Conservation (phyloP, 345 rosid species). For the Bruguiera gymnorhiza region DNA sequence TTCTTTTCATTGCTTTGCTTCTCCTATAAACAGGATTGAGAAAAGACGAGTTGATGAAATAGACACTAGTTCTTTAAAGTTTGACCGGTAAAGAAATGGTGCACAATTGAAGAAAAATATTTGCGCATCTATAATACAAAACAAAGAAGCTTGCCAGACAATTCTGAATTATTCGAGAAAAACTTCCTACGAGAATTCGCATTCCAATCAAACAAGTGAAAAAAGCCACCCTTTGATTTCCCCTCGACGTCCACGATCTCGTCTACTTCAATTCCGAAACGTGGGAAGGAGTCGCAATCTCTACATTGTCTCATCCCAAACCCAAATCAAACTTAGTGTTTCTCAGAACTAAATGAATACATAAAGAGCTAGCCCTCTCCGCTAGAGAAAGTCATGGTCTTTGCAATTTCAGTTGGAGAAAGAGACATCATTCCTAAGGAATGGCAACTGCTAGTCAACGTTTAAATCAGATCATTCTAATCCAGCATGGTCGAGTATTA, state of each 20-base stretch:
- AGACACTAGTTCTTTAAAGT: background rate
- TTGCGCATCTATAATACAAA: background rate
- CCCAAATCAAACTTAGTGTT: background rate
- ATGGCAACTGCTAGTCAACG: too few species aligned
- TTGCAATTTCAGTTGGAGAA: too few species aligned
- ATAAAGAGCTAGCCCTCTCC: background rate
- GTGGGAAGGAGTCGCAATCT: background rate
- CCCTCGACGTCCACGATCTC: conserved; percentile 63
- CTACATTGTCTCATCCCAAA: background rate
- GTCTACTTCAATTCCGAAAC: conserved; percentile 20
- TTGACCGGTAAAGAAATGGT: background rate
- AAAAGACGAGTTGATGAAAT: background rate
- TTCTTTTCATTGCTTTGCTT: conserved; percentile 43
- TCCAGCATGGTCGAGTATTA: too few species aligned
- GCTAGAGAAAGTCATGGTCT: too few species aligned
- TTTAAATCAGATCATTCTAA: too few species aligned
- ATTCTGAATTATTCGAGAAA: conserved; percentile 42
- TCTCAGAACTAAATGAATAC: background rate
- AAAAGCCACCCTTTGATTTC: conserved; percentile 66
- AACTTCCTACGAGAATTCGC: conserved; percentile 81
- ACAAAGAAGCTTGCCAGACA: conserved; percentile 37
- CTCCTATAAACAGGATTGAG: conserved; percentile 29
- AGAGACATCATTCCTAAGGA: too few species aligned
- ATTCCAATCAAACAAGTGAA: conserved; percentile 80
- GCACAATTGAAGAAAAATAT: background rate